A percentile compares a stretch with the other conserved stretches of the same genome.
phyloP scores from a whole-genome alignment of 352 stramenopile genomes.

The Phytophthora cryptogea region DNA sequence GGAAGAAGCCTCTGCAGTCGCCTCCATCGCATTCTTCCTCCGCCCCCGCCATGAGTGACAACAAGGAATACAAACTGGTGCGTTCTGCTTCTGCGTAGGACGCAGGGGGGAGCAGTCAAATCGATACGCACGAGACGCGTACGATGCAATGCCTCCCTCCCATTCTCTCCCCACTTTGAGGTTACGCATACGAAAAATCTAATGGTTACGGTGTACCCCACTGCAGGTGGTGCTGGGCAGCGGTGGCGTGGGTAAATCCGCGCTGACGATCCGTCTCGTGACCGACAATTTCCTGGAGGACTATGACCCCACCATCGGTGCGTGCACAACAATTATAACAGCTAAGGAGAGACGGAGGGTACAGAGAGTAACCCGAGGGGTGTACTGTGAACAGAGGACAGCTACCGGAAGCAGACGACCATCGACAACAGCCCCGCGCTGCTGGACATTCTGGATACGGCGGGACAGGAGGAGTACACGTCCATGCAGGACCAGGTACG shows the following conservation, averaged over 20 bases:
- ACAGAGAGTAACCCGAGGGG: not conserved
- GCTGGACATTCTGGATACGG: slow-evolving; percentile 92
- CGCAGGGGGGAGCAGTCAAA: no score
- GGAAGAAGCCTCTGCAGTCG: slow-evolving; percentile 28
- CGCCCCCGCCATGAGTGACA: slow-evolving; percentile 52
- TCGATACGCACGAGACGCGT: not conserved
- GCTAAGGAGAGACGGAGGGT: not conserved
- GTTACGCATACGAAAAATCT: not conserved
- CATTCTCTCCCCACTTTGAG: slow-evolving; percentile 5
- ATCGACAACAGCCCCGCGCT: slow-evolving; percentile 84
- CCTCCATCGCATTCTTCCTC: slow-evolving; percentile 17
- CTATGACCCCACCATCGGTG: slow-evolving; percentile 93
- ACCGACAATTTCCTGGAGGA: slow-evolving; percentile 93
- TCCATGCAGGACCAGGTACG: slow-evolving; percentile 90
- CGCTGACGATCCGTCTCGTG: slow-evolving; percentile 92
- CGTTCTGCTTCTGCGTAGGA: not conserved
- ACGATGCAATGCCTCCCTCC: slow-evolving; percentile 3
- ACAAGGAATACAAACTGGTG: slow-evolving; percentile 88
- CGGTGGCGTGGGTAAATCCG: slow-evolving; percentile 91
- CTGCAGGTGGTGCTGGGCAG: slow-evolving; percentile 86
- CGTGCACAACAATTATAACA: slow-evolving; percentile 14
- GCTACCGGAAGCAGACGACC: slow-evolving; percentile 90
- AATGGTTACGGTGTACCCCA: not conserved
- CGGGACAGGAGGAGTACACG: slow-evolving; percentile 93
- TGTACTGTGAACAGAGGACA: slow-evolving; percentile 73